A percentile compares a stretch with the other conserved stretches of the same genome.
Evolutionary conservation across 1,284 basidiomycete genomes (phyloP).

Genomic region (Ganoderma lucidum): DNA sequence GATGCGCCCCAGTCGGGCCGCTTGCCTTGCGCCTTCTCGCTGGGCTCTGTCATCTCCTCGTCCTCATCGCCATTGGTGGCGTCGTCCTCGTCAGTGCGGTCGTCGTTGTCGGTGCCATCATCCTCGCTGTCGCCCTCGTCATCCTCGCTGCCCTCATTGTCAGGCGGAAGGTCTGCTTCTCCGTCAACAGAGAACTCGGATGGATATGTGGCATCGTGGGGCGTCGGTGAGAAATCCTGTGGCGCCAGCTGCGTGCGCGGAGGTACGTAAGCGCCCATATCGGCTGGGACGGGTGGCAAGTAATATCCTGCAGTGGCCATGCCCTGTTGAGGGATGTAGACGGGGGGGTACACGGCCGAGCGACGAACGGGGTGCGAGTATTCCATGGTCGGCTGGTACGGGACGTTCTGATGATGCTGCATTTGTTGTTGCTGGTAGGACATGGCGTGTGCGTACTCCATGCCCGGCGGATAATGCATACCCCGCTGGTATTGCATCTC

Average conservation of each 20-base stretch:
- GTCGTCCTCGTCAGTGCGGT: neutral
- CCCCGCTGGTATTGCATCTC: neutral
- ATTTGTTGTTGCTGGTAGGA: neutral
- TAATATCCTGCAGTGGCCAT: neutral
- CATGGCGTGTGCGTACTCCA: neutral
- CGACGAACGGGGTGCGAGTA: neutral
- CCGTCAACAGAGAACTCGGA: neutral
- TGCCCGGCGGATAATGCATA: neutral
- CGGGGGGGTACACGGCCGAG: neutral
- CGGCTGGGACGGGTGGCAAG: neutral
- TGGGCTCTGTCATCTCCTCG: constrained; percentile 3
- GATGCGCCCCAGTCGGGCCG: neutral
- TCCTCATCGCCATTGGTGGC: neutral
- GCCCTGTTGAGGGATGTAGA: neutral
- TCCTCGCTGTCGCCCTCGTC: neutral
- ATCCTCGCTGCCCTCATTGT: neutral
- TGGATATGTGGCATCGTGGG: neutral
- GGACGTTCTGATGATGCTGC: neutral
- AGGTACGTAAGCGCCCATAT: neutral
- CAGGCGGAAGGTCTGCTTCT: neutral
- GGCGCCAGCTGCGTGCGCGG: neutral
- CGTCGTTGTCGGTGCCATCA: neutral
- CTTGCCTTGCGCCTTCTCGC: neutral
- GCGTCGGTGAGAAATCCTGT: neutral
- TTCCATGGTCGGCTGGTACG: neutral